Base-by-base conservation (phyloP, 805 yeast species). In the Metschnikowia kunwiensis region DNA sequence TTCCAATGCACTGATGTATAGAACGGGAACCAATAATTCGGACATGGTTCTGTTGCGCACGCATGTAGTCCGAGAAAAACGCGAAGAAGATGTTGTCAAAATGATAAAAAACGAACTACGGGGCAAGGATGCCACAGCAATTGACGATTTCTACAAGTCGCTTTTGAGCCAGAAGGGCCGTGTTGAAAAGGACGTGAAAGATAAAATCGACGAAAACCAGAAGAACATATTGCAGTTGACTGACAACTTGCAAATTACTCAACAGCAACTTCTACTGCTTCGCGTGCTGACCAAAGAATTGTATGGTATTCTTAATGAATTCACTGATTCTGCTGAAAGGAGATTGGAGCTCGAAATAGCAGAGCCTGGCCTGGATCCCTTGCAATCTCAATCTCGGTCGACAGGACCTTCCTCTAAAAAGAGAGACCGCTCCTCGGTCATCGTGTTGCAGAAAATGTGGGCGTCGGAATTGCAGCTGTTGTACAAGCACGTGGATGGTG, bases 401-500 rank as follows among this genome's bases (percentile, higher is more conserved):
- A 44, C 43, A 8, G 39, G 27, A 21, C 45, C 46, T 27, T 16
- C n/a, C 41, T 34, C 43, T 2, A 60, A 57, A 40, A 42, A 67
- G 25, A 61, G 69, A 34, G 87, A 83, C 54, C 67, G 95, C 27
- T 77, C 81, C 42, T 79, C 88, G 36, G 77, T 87, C 34, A 50
- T 82, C 35, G 76, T 85, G 36, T 63, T 88, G 34, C 91, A 86
- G 55, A 80, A 80, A 50, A 75, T 84, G 68, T 87, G 96, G 96
- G 83, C 80, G 11, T 68, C 70, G 27, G 87, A 84, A 52, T 65
- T 88, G 53, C 76, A 74, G 36, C 72, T 77, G 7, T 61, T 88
- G 34, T 87, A 82, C 58, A 78, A 78, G 48, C 86, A 83, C 44
- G 95, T 89, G 11, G 96, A 89, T 46, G 94, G 96, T n/a, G 88